Base-by-base conservation (phyloP, 441 rosid species). In the Croton setiger region DNA sequence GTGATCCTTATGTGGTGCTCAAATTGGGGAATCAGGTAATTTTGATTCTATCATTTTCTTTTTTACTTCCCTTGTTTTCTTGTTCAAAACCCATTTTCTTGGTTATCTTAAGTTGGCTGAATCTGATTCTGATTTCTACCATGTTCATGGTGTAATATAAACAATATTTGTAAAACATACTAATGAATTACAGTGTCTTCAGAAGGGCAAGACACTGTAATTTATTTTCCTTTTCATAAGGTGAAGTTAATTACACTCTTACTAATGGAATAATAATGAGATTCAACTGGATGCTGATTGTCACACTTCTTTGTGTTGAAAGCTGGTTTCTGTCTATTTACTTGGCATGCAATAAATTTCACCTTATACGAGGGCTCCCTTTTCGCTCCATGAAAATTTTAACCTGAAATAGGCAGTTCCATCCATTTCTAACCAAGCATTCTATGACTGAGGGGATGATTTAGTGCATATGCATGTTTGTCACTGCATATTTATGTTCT, bases 1-100 rank as follows among this genome's bases (percentile, higher is more conserved):
- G 99, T 76, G 99, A 94, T 87, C 99, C 99, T 70, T 92, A 94
- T 75, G 97, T 92, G 60, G 84, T 92, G 12, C 73, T 90, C 84
- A 94, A 92, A 84, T 80, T 94, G 36, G 97, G 89, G 33, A 84
- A 76, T 77, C 93, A 94, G 90, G 99, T 87, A 62, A 69, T 58
- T 71, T 71, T 68, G 1, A 48, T 68, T 61, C 63, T 66, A 41
- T 7, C 8, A 53, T 63, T 45, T 20, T 41, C 59, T 37, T 4
- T 13, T 47, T 33, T 49, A 0, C 20, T 31, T 4, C 21, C 5
- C 35, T 0, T 47, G 10, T 27, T n/a, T 31, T 51, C 27, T 14
- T 9, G 36, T 61, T 10, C 55, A 1, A 59, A 68, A 13, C 7
- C 20, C 41, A 15, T 37, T 45, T 70, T 53, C 53, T n/a, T 41